Evolutionary conservation across 2,329 filamentous ascomycete genomes (phyloP).

Genomic region (Nannizzia gypsea): DNA sequence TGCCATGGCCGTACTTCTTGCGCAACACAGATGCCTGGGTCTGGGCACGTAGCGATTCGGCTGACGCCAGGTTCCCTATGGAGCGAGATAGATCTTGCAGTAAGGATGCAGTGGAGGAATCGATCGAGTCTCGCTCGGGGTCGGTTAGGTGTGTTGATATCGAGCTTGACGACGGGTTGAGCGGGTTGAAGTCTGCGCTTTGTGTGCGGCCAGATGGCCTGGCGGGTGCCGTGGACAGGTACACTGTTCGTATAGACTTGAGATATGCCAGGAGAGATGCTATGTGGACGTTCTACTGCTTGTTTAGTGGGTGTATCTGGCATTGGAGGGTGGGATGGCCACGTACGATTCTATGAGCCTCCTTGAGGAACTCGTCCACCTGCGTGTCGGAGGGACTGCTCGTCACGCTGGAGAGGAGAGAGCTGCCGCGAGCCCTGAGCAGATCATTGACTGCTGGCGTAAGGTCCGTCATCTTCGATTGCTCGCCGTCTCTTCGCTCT

Average conservation of each 20-base stretch:
- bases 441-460: constrained; percentile 28
- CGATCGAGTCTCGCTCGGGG: constrained; percentile 71
- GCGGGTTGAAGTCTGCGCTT: constrained; percentile 28
- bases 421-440: constrained; percentile 24
- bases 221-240: constrained; percentile 69
- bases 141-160: constrained; percentile 53
- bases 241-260: constrained; percentile 71
- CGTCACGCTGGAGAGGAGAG: constrained; percentile 26
- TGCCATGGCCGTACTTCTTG: constrained; percentile 53
- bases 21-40: constrained; percentile 59
- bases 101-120: constrained; percentile 73
- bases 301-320: not conserved
- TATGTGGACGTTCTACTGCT: constrained; percentile 68
- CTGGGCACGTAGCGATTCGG: constrained; percentile 68
- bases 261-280: constrained; percentile 68
- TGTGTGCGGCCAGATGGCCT: constrained; percentile 37
- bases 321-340: constrained; percentile 8
- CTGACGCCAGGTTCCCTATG: constrained; percentile 67
- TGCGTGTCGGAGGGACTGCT: constrained; percentile 18
- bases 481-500: too few relatives aligned
- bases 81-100: constrained; percentile 74
- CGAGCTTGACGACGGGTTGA: constrained; percentile 13
- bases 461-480: constrained; percentile 31
- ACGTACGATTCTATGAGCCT: constrained; percentile 82
- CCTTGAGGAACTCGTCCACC: constrained; percentile 80